Conservation (phyloP, 2,329 filamentous ascomycete genomes). For the Trichoderma brevicompactum region DNA sequence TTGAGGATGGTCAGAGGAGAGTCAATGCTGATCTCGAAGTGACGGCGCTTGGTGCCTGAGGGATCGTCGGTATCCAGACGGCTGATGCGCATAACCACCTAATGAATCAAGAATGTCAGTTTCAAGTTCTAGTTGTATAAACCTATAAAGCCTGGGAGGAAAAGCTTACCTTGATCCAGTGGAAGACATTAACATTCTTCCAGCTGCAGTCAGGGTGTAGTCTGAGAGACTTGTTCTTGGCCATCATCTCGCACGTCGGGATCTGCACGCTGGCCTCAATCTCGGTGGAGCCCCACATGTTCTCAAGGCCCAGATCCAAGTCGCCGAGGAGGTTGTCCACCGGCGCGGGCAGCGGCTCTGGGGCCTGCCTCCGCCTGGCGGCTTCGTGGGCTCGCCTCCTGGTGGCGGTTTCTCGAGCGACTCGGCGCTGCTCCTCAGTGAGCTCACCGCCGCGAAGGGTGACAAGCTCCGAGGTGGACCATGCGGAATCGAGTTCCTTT, state of each 20-base stretch:
- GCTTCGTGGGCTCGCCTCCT: slow-evolving; percentile 60
- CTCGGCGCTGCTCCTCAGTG: slow-evolving; percentile 51
- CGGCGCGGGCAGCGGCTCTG: slow-evolving; percentile 53
- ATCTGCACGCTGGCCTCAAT: slow-evolving; percentile 94
- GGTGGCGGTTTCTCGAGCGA: slow-evolving; percentile 53
- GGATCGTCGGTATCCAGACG: slow-evolving; percentile 80
- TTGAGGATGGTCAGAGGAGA: slow-evolving; percentile 93
- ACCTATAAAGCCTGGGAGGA: too few relatives aligned
- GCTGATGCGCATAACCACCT: slow-evolving; percentile 93
- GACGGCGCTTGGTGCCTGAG: slow-evolving; percentile 71
- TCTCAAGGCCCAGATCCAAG: slow-evolving; percentile 70
- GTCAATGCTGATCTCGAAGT: slow-evolving; percentile 96
- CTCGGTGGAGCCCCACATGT: slow-evolving; percentile 83
- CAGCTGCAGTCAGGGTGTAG: slow-evolving; percentile 92
- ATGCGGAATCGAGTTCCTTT: slow-evolving; percentile 72
- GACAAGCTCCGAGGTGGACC: slow-evolving; percentile 74
- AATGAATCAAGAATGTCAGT: not conserved
- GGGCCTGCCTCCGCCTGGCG: slow-evolving; percentile 44
- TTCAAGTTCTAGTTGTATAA: too few relatives aligned
- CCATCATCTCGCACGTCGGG: slow-evolving; percentile 85
- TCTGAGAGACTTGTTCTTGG: slow-evolving; percentile 66
- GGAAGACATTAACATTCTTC: slow-evolving; percentile 90
- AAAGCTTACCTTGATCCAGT: slow-evolving; percentile 86
- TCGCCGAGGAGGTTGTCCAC: slow-evolving; percentile 79
- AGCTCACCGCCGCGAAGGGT: slow-evolving; percentile 82